Base-by-base conservation (phyloP, 768 basidiomycete genomes). In the Chalciporus sphaerocephalus region DNA sequence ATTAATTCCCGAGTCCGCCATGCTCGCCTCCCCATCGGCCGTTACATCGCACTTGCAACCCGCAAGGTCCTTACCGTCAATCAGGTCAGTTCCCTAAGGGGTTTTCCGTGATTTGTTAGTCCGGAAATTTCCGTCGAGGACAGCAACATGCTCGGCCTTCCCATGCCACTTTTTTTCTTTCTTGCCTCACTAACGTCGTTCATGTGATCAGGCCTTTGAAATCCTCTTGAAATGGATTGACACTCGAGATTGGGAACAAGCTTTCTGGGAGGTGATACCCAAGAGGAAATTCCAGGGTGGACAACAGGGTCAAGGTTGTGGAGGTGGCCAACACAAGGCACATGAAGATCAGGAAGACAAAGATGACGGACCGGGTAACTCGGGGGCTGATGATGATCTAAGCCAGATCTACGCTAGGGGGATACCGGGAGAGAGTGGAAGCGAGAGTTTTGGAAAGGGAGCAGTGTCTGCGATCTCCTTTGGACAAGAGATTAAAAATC, bases 31-130 rank as follows among this genome's bases (percentile, higher is more conserved):
- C 96, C 96, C 3, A 98, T 99, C 44, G 90, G 92, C n/a, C 85
- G 83, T 44, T 96, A 90, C 63, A 72, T 98, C 27, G 75, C 85
- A 35, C 72, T 99, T 46, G 77, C 85, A 24, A 93, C 94, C 9
- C 83, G 96, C 50, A 98, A 97, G 59, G 92, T 99, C 24, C 74
- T 99, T 52, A 99, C 96, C 1, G 93, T 99, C 43, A 98, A 99
- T 66, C 96, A 97, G 69, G 80, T 78, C 34, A 37, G 65, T 58
- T 40, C 37, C 15, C 13, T 9, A 30, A 8, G 40, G 46, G 33
- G 28, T 32, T 30, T 38, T n/a, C 17, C 23, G 21, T n/a, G 18
- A 10, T 34, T 45, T 39, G 41, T 35, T 42, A 16, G 40, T 23
- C 38, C 17, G 39, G 37, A 28, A n/a, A 16, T 44, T n/a, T 4